Base-by-base conservation (phyloP, 768 basidiomycete species). In the Calocybe gangraenosa region DNA sequence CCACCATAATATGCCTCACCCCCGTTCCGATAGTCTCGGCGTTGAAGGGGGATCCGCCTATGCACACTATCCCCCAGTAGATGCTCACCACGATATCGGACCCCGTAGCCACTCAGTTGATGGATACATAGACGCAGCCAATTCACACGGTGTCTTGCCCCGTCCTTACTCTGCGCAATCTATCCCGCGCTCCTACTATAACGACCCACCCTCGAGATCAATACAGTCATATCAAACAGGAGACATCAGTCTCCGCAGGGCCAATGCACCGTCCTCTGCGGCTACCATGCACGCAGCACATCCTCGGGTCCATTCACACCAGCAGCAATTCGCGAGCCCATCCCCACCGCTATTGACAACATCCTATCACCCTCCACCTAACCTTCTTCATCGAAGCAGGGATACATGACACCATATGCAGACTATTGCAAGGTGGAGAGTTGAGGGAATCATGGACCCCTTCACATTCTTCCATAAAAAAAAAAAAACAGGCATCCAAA, bases 281-380 rank as follows among this genome's bases (percentile, higher is more conserved):
- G 37, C 23, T 39, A 38, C 46, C 9, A 13, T 35, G 10, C 53
- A 55, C 23, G 42, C 52, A 6, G 42, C 38, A 50, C 21, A 41
- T 30, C 30, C 49, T 38, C 33, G 38, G 22, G 17, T 36, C 5
- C 20, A 46, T 17, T 18, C 21, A 13, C 48, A 36, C 14, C 51
- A 48, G 20, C 47, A 53, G n/a, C 50, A 49, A n/a, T 50, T 46
- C 30, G 20, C 46, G 20, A 52, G 54, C 11, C 53, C 53, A 18
- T 61, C 61, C 14, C 58, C 58, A 8, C 62, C 61, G 4, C 55
- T 63, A 20, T 46, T 65, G 34, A 61, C 58, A 10, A 60, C 59
- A 6, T 57, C 62, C 3, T 63, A 64, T 40, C 56, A 58, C 37
- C 58, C 60, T 3, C 53, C 53, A 14, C 43, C 54, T 17, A 53